Base-by-base conservation (phyloP, 1,284 basidiomycete genomes). In the Leccinum ponderosum region DNA sequence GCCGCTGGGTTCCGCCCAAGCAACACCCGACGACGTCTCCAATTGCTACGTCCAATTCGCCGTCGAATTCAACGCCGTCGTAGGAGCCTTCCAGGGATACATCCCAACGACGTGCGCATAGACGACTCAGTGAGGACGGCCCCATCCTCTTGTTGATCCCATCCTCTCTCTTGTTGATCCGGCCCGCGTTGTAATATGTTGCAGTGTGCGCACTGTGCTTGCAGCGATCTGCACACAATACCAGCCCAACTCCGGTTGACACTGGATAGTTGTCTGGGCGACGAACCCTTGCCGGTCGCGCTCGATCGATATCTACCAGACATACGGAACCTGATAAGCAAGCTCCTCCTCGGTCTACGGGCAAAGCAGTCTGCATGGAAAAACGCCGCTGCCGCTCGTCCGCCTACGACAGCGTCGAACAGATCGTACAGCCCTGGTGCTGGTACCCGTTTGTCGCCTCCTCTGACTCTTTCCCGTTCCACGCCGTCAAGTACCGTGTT, bases 1-100 rank as follows among this genome's bases (percentile, higher is more conserved):
- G 83, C 22, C 83, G 86, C 61, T 97, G 95, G 95, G 89, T 52
- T 69, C 81, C 2, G 81, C 84, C 1, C 79, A 85, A 39, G 86
- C 90, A 4, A 80, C 84, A 4, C 94, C 97, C 65, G 81, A 80
- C 17, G 80, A 94, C 72, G 95, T 98, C 66, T 95, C 93, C 79
- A 90, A 97, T 74, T 86, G 94, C 60, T 99, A 96, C 73, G 93
- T 99, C 58, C 85, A 88, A 64, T 84, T 98, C n/a, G 95, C 95
- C 39, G 93, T 94, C 71, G 90, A 96, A 67, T 97, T 98, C 80
- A 95, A 97, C 76, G 81, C 84, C 2, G 91, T 91, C 56, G 86
- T 95, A 35, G 82, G 81, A 37, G 93, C 95, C 0, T 98, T 98
- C 73, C 82, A 85, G 27, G 80, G 83, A 56, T 87, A 86, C 27